Conservation (phyloP, 1,284 basidiomycete species). For the Naganishia sp. region DNA sequence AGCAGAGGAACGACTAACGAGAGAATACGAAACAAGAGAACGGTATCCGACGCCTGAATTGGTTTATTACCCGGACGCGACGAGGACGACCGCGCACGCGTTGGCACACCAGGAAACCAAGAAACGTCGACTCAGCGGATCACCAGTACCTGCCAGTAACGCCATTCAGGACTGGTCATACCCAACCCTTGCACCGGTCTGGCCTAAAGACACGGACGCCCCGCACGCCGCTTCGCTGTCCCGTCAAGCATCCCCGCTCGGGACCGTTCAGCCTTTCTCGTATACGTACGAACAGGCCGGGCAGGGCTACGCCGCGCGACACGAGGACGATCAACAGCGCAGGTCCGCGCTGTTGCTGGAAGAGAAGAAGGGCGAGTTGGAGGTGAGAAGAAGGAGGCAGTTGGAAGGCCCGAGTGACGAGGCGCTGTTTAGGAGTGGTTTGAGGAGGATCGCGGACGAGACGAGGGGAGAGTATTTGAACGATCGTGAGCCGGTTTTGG, state of each 20-base stretch:
- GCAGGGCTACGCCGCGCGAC: background rate
- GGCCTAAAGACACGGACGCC: background rate
- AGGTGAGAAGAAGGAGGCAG: slow-evolving; percentile 3
- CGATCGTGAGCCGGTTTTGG: background rate
- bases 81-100: background rate
- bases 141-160: too few relatives aligned
- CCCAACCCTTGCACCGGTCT: slow-evolving; percentile 17
- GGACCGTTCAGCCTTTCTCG: slow-evolving; percentile 6
- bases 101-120: slow-evolving; percentile 4
- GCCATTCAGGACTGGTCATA: slow-evolving; percentile 12
- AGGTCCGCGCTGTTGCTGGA: slow-evolving; percentile 6
- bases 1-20: too few relatives aligned
- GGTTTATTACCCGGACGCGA: slow-evolving; percentile 20
- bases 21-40: background rate
- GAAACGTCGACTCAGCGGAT: background rate
- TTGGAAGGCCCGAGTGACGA: slow-evolving; percentile 8
- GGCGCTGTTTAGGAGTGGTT: slow-evolving; percentile 9
- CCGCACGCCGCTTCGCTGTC: background rate
- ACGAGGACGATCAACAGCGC: background rate
- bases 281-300: slow-evolving; percentile 10
- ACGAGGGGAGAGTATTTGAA: slow-evolving; percentile 4
- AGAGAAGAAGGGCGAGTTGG: slow-evolving; percentile 11
- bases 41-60: slow-evolving; percentile 28
- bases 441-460: slow-evolving; percentile 9
- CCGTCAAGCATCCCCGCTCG: slow-evolving; percentile 10